Base-by-base conservation (phyloP, 1,284 basidiomycete species). In the Taiwanofungus camphoratus region DNA sequence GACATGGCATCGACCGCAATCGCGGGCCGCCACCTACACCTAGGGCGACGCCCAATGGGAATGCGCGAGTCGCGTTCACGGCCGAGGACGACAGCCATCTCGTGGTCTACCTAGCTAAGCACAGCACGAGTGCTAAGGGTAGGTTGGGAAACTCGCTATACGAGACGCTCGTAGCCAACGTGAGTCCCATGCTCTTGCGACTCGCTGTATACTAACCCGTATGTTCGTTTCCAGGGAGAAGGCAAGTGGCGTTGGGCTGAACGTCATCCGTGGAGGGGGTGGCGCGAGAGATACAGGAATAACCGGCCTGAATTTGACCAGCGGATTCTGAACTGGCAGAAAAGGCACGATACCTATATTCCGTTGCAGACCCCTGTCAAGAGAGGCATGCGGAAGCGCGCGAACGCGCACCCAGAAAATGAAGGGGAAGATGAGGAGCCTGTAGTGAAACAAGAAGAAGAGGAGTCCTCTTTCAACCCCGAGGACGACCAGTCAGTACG, bases 251-350 rank as follows among this genome's bases (percentile, higher is more conserved):
- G 45, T 1, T 87, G 85, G 84, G 79, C 81, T 18, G 66, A 64
- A 27, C 74, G 80, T 22, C 84, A 87, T 55, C 77, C 82, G 2
- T 83, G 80, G 81, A 78, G 81, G 48, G 85, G 83, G 7, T 87
- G 84, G 84, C 71, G 82, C 33, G 82, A 87, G 56, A 71, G 82
- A 20, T 87, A 87, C 63, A 83, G 82, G 64, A 86, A 84, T 54
- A 77, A 85, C 48, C 59, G 73, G 0, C 56, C 62, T 0, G 70
- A 77, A 5, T 71, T 87, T 40, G 77, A 86, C 54, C 55, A 52
- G 21, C 61, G 27, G 27, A 29, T n/a, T 29, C 27, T 8, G 27
- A 29, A n/a, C 27, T 29, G n/a, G 27, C n/a, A 29, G 27, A 9
- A 9, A 8, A 29, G n/a, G 27, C 27, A n/a, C 23, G 36, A 36